These are phyloP conservation scores for Aspergillus taichungensis DNA, from an alignment of 495 filamentous ascomycete genomes.

Conservation along the genomic window DNA sequence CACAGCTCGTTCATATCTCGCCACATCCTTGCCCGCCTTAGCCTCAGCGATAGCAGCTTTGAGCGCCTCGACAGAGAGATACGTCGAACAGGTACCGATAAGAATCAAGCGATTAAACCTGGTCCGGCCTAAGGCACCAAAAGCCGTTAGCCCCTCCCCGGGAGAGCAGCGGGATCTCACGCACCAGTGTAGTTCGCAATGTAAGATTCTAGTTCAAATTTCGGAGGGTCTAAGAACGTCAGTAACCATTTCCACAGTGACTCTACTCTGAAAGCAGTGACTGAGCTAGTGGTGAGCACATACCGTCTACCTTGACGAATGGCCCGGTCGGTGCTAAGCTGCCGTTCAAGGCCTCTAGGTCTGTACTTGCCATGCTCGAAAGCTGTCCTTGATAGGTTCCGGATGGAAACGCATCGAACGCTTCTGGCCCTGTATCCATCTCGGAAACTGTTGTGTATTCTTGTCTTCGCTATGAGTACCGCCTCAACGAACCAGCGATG, in stretches of 20 bases:
- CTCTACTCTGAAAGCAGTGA: conserved; percentile 4
- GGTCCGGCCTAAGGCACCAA: conserved; percentile 48
- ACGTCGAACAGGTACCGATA: conserved; percentile 69
- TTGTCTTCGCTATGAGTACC: no score
- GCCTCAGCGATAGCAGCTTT: conserved; percentile 69
- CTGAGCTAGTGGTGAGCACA: not conserved
- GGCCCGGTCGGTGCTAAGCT: conserved; percentile 4
- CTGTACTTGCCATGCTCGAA: not conserved
- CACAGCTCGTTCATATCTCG: conserved; percentile 60
- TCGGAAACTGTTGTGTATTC: not conserved
- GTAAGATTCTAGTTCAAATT: conserved; percentile 89
- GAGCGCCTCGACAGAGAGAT: conserved; percentile 71
- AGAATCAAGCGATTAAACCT: conserved; percentile 70
- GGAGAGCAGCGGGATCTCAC: not conserved
- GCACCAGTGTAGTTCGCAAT: conserved; percentile 83
- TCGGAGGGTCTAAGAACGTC: conserved; percentile 60
- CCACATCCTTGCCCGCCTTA: conserved; percentile 65
- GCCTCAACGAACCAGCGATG: no score
- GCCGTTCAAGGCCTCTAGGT: conserved; percentile 9
- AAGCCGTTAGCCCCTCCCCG: conserved; percentile 1
- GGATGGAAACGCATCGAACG: conserved; percentile 14
- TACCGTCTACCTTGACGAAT: conserved; percentile 27
- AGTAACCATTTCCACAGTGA: conserved; percentile 1
- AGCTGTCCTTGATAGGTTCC: conserved; percentile 7
- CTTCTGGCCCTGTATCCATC: conserved; percentile 24